Conservation (phyloP, 75 land plant genomes). For the Chamaecyparis obtusa region DNA sequence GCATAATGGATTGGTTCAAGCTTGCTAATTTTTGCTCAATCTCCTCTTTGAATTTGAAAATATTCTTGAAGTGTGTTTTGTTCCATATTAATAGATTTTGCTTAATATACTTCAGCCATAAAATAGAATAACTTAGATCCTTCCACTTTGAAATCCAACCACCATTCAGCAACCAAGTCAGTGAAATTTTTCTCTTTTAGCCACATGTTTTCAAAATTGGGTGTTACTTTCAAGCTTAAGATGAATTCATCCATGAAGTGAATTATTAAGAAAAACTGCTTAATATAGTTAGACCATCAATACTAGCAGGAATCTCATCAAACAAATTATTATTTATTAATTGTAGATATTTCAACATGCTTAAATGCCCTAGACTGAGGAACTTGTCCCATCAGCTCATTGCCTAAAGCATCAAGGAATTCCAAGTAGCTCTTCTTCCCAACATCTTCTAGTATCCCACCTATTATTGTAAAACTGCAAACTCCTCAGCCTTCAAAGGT, state of each 20-base stretch:
- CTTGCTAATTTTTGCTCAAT: too few species aligned
- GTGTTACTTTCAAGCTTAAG: conserved; percentile 18
- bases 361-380: background rate
- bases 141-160: too few species aligned
- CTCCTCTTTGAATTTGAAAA: too few species aligned
- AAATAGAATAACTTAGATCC: too few species aligned
- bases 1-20: too few species aligned
- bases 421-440: conserved; percentile 13
- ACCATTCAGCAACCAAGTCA: too few species aligned
- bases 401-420: conserved; percentile 23
- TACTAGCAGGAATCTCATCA: conserved; percentile 20
- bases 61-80: too few species aligned
- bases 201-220: too few species aligned
- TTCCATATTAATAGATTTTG: too few species aligned
- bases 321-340: conserved; percentile 21
- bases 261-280: conserved; percentile 1
- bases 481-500: conserved; percentile 18
- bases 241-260: conserved; percentile 23
- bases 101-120: too few species aligned
- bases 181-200: too few species aligned
- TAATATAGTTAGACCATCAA: conserved; percentile 18
- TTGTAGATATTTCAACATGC: conserved; percentile 7
- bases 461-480: conserved; percentile 42
- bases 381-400: conserved; percentile 36
- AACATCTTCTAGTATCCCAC: conserved; percentile 30